phyloP scores from a whole-genome alignment of 106 monocot genomes.

The Narthecium ossifragum region DNA sequence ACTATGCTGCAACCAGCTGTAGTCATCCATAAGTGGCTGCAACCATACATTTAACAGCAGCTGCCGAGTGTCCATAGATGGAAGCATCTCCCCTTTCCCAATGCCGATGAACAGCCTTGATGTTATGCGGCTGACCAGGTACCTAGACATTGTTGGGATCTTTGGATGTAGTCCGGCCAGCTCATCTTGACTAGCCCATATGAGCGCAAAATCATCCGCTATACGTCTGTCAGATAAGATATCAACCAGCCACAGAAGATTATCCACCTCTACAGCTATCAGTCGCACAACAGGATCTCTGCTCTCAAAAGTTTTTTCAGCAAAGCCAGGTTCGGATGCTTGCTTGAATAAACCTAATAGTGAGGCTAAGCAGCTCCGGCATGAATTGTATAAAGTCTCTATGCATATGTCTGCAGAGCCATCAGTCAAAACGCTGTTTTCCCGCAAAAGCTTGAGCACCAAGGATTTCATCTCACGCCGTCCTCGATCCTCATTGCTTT shows the following conservation, averaged over 20 bases:
- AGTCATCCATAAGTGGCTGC: constrained; percentile 90
- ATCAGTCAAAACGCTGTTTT: constrained; percentile 51
- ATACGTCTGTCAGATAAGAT: constrained; percentile 70
- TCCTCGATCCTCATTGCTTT: constrained; percentile 78
- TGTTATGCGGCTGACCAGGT: constrained; percentile 78
- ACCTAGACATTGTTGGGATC: constrained; percentile 60
- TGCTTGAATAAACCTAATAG: constrained; percentile 51
- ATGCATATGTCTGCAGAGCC: constrained; percentile 52
- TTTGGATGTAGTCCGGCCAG: constrained; percentile 58
- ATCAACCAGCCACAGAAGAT: constrained; percentile 82
- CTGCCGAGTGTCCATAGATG: constrained; percentile 70
- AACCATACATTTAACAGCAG: constrained; percentile 72
- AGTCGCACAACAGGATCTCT: constrained; percentile 44
- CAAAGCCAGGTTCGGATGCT: constrained; percentile 47
- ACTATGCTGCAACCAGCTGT: constrained; percentile 86
- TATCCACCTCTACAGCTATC: constrained; percentile 76
- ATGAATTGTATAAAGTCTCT: constrained; percentile 70
- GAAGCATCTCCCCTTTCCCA: constrained; percentile 92
- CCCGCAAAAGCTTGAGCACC: constrained; percentile 81
- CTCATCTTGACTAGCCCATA: constrained; percentile 72
- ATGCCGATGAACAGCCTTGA: constrained; percentile 78
- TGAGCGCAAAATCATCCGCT: constrained; percentile 62
- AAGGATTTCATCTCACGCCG: constrained; percentile 88
- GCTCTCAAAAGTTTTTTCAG: constrained; percentile 30
- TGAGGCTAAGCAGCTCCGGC: constrained; percentile 55